Percentiles rank a stretch among this genome's conserved stretches.
Evolutionary conservation across 352 stramenopile genomes (phyloP).

Genomic region (Detonula confervacea): DNA sequence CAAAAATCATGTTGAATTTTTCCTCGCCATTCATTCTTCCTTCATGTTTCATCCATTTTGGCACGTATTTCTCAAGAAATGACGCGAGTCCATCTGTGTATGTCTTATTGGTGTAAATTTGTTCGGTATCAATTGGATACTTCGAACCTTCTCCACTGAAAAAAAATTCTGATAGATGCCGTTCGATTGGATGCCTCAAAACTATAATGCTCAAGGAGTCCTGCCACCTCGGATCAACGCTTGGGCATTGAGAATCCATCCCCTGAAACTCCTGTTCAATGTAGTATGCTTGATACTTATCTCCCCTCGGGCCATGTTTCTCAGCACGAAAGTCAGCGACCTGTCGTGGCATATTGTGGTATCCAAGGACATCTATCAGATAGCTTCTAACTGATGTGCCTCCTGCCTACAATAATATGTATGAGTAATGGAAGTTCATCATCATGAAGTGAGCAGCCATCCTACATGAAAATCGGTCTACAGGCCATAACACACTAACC

Average conservation of each 20-base stretch:
- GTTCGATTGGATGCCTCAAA: conserved; percentile 34
- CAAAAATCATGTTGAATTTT: conserved; percentile 45
- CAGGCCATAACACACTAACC: too few species aligned
- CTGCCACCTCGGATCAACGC: conserved; percentile 21
- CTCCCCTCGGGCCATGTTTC: not conserved
- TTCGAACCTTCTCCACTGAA: conserved; percentile 29
- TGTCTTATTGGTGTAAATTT: conserved; percentile 30
- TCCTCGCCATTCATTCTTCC: conserved; percentile 10
- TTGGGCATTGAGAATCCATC: conserved; percentile 30
- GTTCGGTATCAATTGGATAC: too few species aligned
- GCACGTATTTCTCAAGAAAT: conserved; percentile 25
- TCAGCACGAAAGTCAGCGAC: not conserved
- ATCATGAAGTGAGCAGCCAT: too few species aligned
- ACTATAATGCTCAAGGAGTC: conserved; percentile 24
- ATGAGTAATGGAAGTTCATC: too few species aligned
- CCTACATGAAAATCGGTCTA: too few species aligned
- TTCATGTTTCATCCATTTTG: conserved; percentile 27
- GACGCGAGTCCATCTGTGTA: conserved; percentile 21
- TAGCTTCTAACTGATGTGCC: conserved; percentile 30
- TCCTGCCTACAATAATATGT: too few species aligned
- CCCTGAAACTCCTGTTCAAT: conserved; percentile 39
- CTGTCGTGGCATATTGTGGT: conserved; percentile 14
- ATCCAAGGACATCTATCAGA: conserved; percentile 27
- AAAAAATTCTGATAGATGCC: conserved; percentile 48
- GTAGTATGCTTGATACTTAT: conserved; percentile 21